Percentiles rank a stretch among this genome's conserved stretches.
phyloP scores from a whole-genome alignment of 768 basidiomycete genomes.

The Lactarius akahatsu region DNA sequence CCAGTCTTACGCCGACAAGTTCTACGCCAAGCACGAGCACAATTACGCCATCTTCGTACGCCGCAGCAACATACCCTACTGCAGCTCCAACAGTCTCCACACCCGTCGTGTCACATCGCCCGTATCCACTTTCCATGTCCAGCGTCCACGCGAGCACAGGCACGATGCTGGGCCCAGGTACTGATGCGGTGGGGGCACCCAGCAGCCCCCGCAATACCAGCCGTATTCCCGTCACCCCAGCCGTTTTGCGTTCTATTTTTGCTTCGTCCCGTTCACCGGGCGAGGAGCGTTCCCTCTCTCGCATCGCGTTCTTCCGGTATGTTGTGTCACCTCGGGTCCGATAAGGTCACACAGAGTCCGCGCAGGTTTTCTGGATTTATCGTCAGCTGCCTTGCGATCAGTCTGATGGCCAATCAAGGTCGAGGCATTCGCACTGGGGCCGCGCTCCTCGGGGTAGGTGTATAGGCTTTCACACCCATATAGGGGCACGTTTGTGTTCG shows the following conservation, averaged over 20 bases:
- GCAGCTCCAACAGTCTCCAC: constrained; percentile 7
- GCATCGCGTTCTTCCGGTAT: constrained; percentile 84
- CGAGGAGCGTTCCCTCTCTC: constrained; percentile 81
- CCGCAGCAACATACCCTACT: constrained; percentile 7
- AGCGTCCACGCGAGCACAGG: constrained; percentile 16
- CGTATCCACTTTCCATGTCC: constrained; percentile 24
- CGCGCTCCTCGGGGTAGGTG: constrained; percentile 66
- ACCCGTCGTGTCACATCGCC: constrained; percentile 15
- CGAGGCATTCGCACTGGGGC: constrained; percentile 65
- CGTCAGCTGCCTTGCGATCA: constrained; percentile 78
- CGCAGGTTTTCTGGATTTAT: constrained; percentile 78
- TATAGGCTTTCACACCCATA: constrained; percentile 7
- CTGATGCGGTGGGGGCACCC: constrained; percentile 39
- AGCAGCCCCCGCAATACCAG: constrained; percentile 46
- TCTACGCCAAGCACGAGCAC: constrained; percentile 25
- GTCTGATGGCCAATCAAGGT: constrained; percentile 68
- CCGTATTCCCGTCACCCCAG: constrained; percentile 81
- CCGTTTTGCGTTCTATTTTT: constrained; percentile 79
- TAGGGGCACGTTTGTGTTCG: neutral
- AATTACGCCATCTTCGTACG: constrained; percentile 26
- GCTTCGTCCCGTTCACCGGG: constrained; percentile 78
- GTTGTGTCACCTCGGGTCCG: constrained; percentile 11
- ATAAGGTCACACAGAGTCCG: neutral
- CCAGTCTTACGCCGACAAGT: constrained; percentile 20
- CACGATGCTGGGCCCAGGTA: constrained; percentile 14